Evolutionary conservation across 176 grass and related monocot genomes (phyloP).

Genomic region (Musa beccarii): DNA sequence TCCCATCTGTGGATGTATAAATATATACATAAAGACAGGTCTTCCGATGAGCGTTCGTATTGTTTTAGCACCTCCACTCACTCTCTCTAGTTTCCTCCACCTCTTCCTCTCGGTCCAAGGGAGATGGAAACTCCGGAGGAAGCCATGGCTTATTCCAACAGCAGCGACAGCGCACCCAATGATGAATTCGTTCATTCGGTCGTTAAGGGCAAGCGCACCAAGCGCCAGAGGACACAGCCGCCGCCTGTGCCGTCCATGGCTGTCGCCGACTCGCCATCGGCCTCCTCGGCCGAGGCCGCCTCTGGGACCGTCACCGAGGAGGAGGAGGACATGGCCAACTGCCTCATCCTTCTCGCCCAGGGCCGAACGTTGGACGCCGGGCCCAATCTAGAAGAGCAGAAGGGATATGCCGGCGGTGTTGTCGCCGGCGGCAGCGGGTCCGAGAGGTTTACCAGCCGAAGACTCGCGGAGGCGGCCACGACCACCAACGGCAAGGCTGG

Average conservation of each 20-base stretch:
- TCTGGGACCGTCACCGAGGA: slow-evolving; percentile 13
- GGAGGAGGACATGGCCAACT: slow-evolving; percentile 28
- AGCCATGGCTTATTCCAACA: background rate
- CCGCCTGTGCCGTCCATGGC: background rate
- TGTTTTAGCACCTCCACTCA: background rate
- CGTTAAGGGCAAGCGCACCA: slow-evolving; percentile 18
- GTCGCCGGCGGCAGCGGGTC: background rate
- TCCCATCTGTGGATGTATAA: background rate
- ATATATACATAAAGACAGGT: background rate
- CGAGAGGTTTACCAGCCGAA: slow-evolving; percentile 36
- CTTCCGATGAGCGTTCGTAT: background rate
- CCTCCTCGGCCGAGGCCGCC: slow-evolving; percentile 3
- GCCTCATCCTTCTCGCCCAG: slow-evolving; percentile 22
- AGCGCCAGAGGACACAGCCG: slow-evolving; percentile 12
- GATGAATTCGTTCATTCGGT: background rate
- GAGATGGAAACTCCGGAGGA: background rate
- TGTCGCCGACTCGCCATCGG: background rate
- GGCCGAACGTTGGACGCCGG: background rate
- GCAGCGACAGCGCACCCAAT: background rate
- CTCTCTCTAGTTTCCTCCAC: slow-evolving; percentile 8
- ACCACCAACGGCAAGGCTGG: background rate
- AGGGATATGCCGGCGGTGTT: background rate
- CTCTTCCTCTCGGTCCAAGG: background rate
- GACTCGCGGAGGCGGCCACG: slow-evolving; percentile 6
- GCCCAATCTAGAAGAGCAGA: background rate